Percentiles rank a stretch among this genome's conserved stretches.
Conservation (phyloP, 176 grass and related monocot genomes). For the Urochloa ruziziensis region DNA sequence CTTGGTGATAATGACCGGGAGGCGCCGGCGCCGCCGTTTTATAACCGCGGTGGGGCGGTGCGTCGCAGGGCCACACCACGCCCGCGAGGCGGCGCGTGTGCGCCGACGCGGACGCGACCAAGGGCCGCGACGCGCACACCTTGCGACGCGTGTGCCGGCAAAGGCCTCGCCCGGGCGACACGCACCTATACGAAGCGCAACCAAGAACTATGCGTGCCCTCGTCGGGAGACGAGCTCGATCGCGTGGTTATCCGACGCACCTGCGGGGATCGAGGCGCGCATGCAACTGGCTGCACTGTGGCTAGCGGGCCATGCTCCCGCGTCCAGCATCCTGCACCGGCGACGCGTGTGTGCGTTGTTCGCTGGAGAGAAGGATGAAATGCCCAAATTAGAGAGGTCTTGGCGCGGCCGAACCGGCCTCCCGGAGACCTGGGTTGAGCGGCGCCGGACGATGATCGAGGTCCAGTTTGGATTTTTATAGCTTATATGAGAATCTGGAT, state of each 20-base stretch:
- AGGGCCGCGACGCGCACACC: not conserved
- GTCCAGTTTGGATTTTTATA: no score
- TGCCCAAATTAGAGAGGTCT: no score
- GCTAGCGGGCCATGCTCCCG: not conserved
- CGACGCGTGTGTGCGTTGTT: not conserved
- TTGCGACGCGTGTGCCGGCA: not conserved
- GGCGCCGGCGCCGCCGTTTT: not conserved
- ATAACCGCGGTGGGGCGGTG: constrained; percentile 4
- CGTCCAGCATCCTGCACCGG: not conserved
- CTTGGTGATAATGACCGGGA: not conserved
- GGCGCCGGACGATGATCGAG: no score
- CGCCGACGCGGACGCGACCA: constrained; percentile 21
- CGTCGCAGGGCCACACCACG: not conserved
- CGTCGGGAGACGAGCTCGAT: not conserved
- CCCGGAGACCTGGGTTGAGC: no score
- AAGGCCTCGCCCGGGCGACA: not conserved
- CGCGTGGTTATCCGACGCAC: not conserved
- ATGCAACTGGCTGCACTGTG: no score
- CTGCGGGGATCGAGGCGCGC: not conserved
- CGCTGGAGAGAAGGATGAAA: not conserved
- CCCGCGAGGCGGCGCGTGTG: constrained; percentile 29
- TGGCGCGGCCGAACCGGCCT: no score
- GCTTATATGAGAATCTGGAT: no score
- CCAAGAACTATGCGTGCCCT: no score
- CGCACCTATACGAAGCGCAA: not conserved